Evolutionary conservation across 2,329 filamentous ascomycete species (phyloP).

Genomic region (Neofusicoccum laricinum): DNA sequence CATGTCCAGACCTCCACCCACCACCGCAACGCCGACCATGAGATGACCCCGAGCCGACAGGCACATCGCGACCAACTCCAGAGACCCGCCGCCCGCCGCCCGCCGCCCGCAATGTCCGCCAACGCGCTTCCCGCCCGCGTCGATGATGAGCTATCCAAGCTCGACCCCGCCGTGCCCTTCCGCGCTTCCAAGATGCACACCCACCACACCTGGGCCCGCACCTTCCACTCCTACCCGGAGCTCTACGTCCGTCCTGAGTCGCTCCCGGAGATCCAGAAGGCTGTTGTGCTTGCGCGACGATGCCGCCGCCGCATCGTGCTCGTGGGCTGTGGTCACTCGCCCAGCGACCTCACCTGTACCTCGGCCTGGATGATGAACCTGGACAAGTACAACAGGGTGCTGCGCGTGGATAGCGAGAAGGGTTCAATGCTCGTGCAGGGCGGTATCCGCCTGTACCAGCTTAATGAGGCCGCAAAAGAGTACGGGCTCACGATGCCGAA

Average conservation of each 20-base stretch:
- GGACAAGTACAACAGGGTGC: conserved; percentile 72
- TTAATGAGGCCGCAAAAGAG: conserved; percentile 71
- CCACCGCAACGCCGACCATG: background rate
- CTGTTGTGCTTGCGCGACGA: conserved; percentile 73
- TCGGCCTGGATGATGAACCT: conserved; percentile 94
- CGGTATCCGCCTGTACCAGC: conserved; percentile 76
- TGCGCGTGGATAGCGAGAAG: conserved; percentile 65
- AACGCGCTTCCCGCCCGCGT: conserved; percentile 44
- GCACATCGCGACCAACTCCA: background rate
- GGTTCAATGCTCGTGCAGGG: conserved; percentile 74
- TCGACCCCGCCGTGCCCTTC: conserved; percentile 68
- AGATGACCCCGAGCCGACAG: background rate
- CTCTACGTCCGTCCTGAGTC: conserved; percentile 84
- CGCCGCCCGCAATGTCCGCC: background rate
- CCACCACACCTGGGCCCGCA: conserved; percentile 93
- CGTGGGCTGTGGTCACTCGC: conserved; percentile 89
- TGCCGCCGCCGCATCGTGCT: conserved; percentile 80
- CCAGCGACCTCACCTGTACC: conserved; percentile 86
- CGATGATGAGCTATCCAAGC: conserved; percentile 54
- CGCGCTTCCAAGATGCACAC: conserved; percentile 68
- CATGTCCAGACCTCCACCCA: background rate
- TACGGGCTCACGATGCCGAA: conserved; percentile 84
- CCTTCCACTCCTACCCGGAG: conserved; percentile 84
- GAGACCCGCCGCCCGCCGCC: background rate
- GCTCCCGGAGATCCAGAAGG: conserved; percentile 77